phyloP scores from a whole-genome alignment of 495 filamentous ascomycete genomes.

The Neurospora hispaniola region DNA sequence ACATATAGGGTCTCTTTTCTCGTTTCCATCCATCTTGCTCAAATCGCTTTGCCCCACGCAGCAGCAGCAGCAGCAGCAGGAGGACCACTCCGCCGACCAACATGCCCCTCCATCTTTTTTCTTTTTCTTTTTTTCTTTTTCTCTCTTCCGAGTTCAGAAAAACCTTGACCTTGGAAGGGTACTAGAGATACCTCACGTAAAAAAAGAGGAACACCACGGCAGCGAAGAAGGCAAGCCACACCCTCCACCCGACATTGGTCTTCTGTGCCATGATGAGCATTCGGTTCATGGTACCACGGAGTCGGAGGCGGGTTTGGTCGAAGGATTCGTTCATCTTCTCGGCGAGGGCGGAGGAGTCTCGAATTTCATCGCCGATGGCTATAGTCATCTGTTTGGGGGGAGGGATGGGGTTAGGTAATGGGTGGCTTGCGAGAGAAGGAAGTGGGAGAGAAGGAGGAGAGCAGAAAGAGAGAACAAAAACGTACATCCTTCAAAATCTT shows the following conservation, averaged over 20 bases:
- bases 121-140: too few relatives aligned
- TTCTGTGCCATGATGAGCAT: conserved; percentile 94
- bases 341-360: conserved; percentile 70
- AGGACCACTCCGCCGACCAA: neutral
- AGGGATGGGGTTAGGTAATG: neutral
- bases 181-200: conserved; percentile 60
- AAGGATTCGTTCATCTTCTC: conserved; percentile 88
- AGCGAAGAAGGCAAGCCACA: conserved; percentile 80
- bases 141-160: neutral
- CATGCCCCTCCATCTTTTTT: neutral
- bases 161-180: neutral
- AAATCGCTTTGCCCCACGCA: neutral
- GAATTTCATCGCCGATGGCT: conserved; percentile 90
- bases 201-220: conserved; percentile 71
- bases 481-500: conserved; percentile 83
- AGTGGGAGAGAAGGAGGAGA: neutral
- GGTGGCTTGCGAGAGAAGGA: neutral
- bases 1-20: neutral
- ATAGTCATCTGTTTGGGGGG: conserved; percentile 56
- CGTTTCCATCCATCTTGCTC: neutral
- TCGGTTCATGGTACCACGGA: conserved; percentile 88
- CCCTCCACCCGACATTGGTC: conserved; percentile 88
- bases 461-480: conserved; percentile 11
- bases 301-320: conserved; percentile 65
- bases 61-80: neutral